These are phyloP conservation scores for Takashimella koratensis DNA, from an alignment of 1,284 basidiomycete genomes.

Conservation along the genomic window DNA sequence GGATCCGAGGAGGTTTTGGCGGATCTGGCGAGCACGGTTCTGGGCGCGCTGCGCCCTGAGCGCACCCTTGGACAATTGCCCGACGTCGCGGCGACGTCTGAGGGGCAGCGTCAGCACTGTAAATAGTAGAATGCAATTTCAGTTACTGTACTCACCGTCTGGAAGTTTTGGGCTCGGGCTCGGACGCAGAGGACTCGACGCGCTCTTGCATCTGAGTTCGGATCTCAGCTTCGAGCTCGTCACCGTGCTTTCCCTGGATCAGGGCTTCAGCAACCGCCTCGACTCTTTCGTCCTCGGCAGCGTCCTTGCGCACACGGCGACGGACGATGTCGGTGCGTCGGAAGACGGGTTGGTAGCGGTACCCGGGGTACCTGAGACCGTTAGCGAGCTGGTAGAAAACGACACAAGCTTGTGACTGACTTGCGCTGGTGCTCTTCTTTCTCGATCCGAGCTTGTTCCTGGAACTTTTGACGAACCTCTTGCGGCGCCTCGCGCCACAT, in stretches of 20 bases:
- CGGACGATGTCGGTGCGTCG: constrained; percentile 44
- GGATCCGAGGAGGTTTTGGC: constrained; percentile 38
- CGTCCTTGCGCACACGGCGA: constrained; percentile 43
- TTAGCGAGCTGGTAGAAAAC: neutral
- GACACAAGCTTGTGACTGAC: constrained; percentile 19
- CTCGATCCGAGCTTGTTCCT: constrained; percentile 39
- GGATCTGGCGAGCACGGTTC: constrained; percentile 36
- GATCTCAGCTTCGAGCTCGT: constrained; percentile 38
- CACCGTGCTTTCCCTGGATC: constrained; percentile 42
- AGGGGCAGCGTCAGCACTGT: too few relatives aligned
- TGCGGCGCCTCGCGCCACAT: constrained; percentile 46
- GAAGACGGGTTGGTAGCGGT: constrained; percentile 46
- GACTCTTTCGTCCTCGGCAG: constrained; percentile 44
- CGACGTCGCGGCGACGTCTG: constrained; percentile 34
- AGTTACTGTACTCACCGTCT: neutral
- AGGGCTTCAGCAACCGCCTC: constrained; percentile 43
- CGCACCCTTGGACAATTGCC: constrained; percentile 44
- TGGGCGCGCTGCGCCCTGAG: constrained; percentile 40
- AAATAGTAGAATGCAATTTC: too few relatives aligned
- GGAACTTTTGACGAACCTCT: constrained; percentile 39
- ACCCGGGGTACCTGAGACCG: constrained; percentile 34
- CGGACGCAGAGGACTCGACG: neutral
- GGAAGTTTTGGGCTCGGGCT: constrained; percentile 4
- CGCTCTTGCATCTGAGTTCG: constrained; percentile 26
- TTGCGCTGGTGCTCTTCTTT: constrained; percentile 44